Evolutionary conservation across 140 eudicot genomes (phyloP).

Genomic region (Anethum foeniculum): DNA sequence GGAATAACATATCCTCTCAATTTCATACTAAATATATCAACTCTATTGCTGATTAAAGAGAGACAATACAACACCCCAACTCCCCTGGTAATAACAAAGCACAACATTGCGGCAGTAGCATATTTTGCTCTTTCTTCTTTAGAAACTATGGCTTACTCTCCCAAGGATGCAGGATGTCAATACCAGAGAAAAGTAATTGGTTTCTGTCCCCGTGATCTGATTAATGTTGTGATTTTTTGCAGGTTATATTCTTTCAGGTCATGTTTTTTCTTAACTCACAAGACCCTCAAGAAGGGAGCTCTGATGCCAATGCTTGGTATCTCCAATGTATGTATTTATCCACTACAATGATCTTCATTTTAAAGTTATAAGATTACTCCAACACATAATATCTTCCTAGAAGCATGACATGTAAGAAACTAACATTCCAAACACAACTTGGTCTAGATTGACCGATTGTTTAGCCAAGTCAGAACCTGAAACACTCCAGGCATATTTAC

Average conservation of each 20-base stretch:
- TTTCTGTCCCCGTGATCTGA: background rate
- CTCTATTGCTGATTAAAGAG: background rate
- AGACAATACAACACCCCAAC: no score
- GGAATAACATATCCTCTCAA: background rate
- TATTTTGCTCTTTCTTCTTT: background rate
- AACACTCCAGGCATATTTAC: background rate
- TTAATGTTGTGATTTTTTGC: background rate
- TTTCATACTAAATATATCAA: background rate
- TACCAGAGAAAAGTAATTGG: background rate
- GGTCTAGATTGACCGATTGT: background rate
- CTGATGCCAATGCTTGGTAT: background rate
- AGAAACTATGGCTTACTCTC: background rate
- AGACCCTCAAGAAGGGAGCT: background rate
- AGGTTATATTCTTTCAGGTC: background rate
- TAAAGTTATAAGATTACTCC: background rate
- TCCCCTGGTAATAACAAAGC: background rate
- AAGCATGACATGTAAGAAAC: background rate
- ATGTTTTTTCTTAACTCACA: background rate
- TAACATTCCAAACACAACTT: background rate
- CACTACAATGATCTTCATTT: background rate
- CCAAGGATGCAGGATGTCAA: background rate
- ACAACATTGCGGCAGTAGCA: no score
- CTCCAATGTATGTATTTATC: background rate
- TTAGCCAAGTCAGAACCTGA: background rate
- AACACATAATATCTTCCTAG: background rate